Evolutionary conservation across 2,329 filamentous ascomycete species (phyloP).

Genomic region (Bipolaris victoriae): DNA sequence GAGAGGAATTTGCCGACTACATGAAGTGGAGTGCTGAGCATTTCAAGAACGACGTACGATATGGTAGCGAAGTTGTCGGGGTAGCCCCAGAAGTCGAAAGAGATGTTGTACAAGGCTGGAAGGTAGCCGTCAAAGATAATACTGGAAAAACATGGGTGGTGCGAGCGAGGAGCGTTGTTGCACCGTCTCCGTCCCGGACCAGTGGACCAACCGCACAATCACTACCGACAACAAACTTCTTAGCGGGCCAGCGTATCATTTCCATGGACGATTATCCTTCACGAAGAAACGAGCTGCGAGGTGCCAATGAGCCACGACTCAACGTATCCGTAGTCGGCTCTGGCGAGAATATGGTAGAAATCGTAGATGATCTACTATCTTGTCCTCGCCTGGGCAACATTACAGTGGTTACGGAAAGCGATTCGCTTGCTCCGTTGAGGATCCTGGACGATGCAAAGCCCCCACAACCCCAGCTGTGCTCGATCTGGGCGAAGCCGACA

Average conservation of each 20-base stretch:
- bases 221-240: conserved; percentile 37
- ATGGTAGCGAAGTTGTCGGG: conserved; percentile 39
- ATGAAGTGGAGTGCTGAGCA: conserved; percentile 46
- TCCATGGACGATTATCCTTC: conserved; percentile 40
- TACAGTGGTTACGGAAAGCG: conserved; percentile 44
- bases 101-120: conserved; percentile 35
- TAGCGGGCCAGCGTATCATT: conserved; percentile 44
- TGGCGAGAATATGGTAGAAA: conserved; percentile 35
- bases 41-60: conserved; percentile 41
- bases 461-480: conserved; percentile 41
- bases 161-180: conserved; percentile 35
- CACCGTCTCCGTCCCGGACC: conserved; percentile 32
- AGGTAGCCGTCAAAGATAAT: conserved; percentile 34
- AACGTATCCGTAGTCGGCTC: conserved; percentile 43
- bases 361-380: conserved; percentile 43
- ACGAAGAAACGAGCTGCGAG: conserved; percentile 40
- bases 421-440: conserved; percentile 37
- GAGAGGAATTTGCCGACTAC: conserved; percentile 50
- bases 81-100: conserved; percentile 34
- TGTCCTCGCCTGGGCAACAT: conserved; percentile 45
- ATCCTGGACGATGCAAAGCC: conserved; percentile 34
- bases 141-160: conserved; percentile 33
- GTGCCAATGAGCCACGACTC: conserved; percentile 35
- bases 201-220: conserved; percentile 22
- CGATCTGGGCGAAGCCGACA: conserved; percentile 44